phyloP scores from a whole-genome alignment of 1,139 yeast genomes.

The Yarrowia galli region DNA sequence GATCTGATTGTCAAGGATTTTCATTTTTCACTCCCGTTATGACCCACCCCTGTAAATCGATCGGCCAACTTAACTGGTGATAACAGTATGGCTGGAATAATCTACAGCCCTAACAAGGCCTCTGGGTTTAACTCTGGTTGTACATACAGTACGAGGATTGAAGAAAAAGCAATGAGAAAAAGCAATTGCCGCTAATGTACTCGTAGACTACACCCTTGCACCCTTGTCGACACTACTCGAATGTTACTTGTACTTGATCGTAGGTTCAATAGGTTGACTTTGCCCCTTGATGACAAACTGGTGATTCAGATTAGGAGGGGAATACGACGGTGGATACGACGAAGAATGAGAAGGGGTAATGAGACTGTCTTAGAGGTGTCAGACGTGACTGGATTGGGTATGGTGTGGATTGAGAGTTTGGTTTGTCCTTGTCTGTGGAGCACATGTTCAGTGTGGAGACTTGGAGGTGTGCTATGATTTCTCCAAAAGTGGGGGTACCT shows the following conservation, averaged over 20 bases:
- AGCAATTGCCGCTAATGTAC: too few species aligned
- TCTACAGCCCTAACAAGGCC: constrained; percentile 6
- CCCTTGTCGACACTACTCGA: neutral
- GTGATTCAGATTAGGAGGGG: neutral
- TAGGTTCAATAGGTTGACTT: neutral
- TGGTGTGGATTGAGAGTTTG: too few species aligned
- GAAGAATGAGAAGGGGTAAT: too few species aligned
- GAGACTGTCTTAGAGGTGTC: too few species aligned
- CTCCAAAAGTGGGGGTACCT: too few species aligned
- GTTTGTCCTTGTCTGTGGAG: too few species aligned
- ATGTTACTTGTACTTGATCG: too few species aligned
- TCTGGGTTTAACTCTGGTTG: neutral
- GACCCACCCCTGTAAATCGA: constrained; percentile 23
- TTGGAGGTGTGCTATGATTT: too few species aligned
- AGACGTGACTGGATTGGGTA: too few species aligned
- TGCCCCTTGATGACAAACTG: constrained; percentile 1
- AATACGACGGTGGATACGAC: neutral
- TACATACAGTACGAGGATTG: neutral
- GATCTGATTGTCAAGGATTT: neutral
- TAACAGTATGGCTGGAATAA: neutral
- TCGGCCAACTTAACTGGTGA: neutral
- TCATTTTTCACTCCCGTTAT: constrained; percentile 1
- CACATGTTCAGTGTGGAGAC: too few species aligned
- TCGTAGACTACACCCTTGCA: too few species aligned
- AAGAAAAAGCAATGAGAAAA: neutral